Conservation (phyloP, 768 basidiomycete genomes). For the Suillus spraguei region DNA sequence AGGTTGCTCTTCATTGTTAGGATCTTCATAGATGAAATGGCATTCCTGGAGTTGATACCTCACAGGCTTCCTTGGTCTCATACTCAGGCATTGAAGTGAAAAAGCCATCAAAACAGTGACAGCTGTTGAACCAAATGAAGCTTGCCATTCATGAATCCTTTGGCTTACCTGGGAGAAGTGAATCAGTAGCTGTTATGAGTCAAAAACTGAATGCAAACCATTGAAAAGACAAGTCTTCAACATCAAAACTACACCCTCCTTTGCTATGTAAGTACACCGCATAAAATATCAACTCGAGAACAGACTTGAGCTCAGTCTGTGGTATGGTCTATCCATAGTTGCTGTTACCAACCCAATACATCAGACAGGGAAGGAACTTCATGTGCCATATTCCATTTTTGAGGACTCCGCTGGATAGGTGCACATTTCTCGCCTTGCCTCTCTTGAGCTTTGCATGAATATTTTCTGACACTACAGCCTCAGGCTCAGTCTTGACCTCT, state of each 20-base stretch:
- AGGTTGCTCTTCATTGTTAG: not conserved
- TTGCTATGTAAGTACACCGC: constrained; percentile 2
- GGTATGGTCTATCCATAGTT: constrained; percentile 12
- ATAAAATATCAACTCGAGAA: constrained; percentile 10
- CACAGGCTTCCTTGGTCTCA: not conserved
- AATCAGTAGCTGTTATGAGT: constrained; percentile 6
- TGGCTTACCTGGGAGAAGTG: constrained; percentile 10
- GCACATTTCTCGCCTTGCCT: not conserved
- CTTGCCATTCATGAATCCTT: constrained; percentile 14
- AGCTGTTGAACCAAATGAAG: constrained; percentile 14
- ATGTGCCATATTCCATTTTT: not conserved
- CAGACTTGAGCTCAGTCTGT: not conserved
- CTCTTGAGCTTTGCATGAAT: not conserved
- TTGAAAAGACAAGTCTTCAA: constrained; percentile 11
- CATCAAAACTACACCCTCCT: not conserved
- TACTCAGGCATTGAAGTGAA: not conserved
- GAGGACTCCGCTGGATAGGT: not conserved
- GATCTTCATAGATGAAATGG: constrained; percentile 12
- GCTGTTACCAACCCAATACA: constrained; percentile 14
- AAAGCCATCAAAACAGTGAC: constrained; percentile 12
- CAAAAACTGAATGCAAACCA: constrained; percentile 7
- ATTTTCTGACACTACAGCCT: not conserved
- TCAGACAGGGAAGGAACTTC: constrained; percentile 6
- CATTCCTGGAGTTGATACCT: not conserved
- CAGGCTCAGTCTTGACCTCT: not conserved